Conservation (phyloP, 2,329 filamentous ascomycete genomes). For the Exserohilum rostratum region DNA sequence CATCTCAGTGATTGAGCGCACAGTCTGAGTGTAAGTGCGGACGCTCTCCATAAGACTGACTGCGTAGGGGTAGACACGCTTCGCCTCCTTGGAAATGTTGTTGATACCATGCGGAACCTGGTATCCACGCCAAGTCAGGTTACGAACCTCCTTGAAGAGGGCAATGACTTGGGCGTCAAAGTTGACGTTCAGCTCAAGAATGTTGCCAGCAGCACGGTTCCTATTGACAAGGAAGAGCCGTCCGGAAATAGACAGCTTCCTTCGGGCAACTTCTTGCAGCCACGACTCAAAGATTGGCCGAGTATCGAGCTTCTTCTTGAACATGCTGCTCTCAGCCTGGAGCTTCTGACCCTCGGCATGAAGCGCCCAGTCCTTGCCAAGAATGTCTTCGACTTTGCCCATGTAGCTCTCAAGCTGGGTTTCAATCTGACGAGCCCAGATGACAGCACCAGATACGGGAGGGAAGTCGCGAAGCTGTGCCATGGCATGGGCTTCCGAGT, state of each 20-base stretch:
- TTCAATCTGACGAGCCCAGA: slow-evolving; percentile 97
- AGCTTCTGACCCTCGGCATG: slow-evolving; percentile 95
- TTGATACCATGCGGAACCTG: slow-evolving; percentile 92
- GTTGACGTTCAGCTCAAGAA: slow-evolving; percentile 87
- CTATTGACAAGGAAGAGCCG: slow-evolving; percentile 88
- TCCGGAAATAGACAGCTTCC: slow-evolving; percentile 89
- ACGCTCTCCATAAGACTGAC: slow-evolving; percentile 99
- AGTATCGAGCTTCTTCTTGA: slow-evolving; percentile 95
- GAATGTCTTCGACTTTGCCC: slow-evolving; percentile 98
- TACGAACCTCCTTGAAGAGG: slow-evolving; percentile 97
- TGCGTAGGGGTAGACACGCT: slow-evolving; percentile 95
- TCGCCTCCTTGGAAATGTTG: slow-evolving; percentile 98
- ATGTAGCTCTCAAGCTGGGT: slow-evolving; percentile 95
- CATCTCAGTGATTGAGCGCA: slow-evolving; percentile 83
- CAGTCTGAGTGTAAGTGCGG: slow-evolving; percentile 88
- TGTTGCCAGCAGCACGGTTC: slow-evolving; percentile 88
- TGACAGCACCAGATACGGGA: slow-evolving; percentile 94
- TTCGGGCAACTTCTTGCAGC: slow-evolving; percentile 85
- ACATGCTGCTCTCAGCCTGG: slow-evolving; percentile 87
- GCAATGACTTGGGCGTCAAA: slow-evolving; percentile 98
- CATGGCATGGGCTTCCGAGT: slow-evolving; percentile 98
- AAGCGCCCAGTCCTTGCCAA: slow-evolving; percentile 91
- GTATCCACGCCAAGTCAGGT: slow-evolving; percentile 93
- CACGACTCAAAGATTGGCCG: slow-evolving; percentile 94
- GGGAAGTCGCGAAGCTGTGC: slow-evolving; percentile 94